Evolutionary conservation across 345 rosid species (phyloP), one percentile per base, ranked within the genome.

Genomic region (Eucalyptus polybractea): DNA sequence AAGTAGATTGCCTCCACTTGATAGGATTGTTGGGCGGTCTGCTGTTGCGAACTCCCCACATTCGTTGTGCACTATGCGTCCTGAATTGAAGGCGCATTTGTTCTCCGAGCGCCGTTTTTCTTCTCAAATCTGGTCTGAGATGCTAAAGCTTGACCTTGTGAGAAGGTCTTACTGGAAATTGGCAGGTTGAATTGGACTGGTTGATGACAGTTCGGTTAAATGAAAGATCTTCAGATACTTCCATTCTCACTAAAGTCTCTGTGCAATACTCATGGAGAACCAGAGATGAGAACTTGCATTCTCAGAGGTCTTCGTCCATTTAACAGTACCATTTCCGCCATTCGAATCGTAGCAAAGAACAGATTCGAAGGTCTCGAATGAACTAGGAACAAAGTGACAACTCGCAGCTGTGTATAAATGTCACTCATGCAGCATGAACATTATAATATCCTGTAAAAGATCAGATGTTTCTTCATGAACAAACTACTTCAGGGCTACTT

Each of bases 41-140:
- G 3, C 27, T 6, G 0, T 40, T 6, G 15, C 47, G 1, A 11
- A 76, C 2, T 40, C 15, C 2, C 5, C 3, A 8, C 7, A 8
- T 76, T 21, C 27, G 3, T 76, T 22, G 27, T 0, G 47, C 4
- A 21, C 24, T 6, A 19, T 21, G 14, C 1, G 83, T 21, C 45
- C 45, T 37, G 40, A 40, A 72, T 72, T 4, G 25, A 72, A 40
- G 45, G 2, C 8, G 7, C 25, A 8, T 37, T 21, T 72, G 83
- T 22, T 10, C 22, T 72, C 25, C 0, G 27, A 72, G 15, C 11
- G 24, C 81, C 27, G 13, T 37, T 37, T 72, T 37, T 3, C 8
- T 33, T 33, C 81, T 72, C 13, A 16, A 37, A 37, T 72, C 81
- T 19, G 81, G 45, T 72, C 2, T 19, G 81, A 72, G 81, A 2